Base-by-base conservation (phyloP, 2,329 filamentous ascomycete species). In the Epicoccum nigrum region DNA sequence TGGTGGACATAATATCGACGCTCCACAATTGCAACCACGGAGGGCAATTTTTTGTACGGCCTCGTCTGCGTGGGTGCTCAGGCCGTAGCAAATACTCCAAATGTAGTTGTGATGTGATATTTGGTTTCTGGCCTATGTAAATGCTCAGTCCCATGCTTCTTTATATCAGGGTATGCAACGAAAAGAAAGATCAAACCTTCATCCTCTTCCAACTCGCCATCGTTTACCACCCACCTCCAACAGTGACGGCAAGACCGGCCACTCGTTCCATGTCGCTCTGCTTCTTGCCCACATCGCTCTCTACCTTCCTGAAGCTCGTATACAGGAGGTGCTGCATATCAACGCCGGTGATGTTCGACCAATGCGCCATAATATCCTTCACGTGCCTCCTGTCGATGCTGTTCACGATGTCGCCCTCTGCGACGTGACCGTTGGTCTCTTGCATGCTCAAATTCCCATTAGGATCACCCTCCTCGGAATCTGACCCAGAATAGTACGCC, bases 251-350 rank as follows among this genome's bases (percentile, higher is more conserved):
- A 67, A 99, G 80, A 68, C 94, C 91, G 51, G 92, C 88, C 32
- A 96, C 92, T 53, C 87, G 84, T 68, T 95, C 89, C 34, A 89
- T 87, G 69, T 92, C 88, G 53, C 81, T 81, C 79, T 73, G 79
- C 67, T 71, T 79, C 58, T 83, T 81, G 42, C 94, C 94, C 34
- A 99, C 91, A 71, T 97, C 91, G 76, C 93, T 97, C 65, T 97
- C 87, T 17, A 99, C 93, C 74, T 92, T 87, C 56, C 94, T 86
- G 77, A 90, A 99, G 43, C 86, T 95, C 50, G 94, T 99, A 72
- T 88, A 90, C 50, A 86, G 84, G 67, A 99, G 77, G 69, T 82
- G 90, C 55, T 86, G 83, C 66, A 89, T 75, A 20, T 83, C 81
- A 59, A 96, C 85, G 45, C 83, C 84, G 47, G 90, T 92, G 54